Evolutionary conservation across 768 basidiomycete species (phyloP), one percentile per base, ranked within the genome.

Genomic region (Tulasnella sp.): DNA sequence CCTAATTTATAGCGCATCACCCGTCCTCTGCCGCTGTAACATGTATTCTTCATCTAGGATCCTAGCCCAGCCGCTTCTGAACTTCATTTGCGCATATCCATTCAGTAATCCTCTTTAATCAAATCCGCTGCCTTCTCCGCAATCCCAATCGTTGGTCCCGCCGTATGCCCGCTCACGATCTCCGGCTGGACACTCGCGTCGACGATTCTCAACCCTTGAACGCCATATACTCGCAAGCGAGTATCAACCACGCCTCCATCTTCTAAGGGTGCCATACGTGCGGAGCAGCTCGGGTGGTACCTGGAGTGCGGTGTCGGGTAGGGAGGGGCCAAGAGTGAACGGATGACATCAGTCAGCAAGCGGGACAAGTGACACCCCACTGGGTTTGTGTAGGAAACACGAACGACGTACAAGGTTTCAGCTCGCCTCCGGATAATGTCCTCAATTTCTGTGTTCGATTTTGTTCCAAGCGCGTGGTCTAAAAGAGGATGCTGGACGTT

Each of bases 181-280:
- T 82, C 84, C 55, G 88, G 87, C 76, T 86, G 86, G 32, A 88
- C 80, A 15, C 85, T 86, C 67, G 87, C 87, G 79, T 89, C 88
- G 23, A 83, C 87, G 20, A 89, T 84, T n/a, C 88, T 79, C 70
- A 89, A 83, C 71, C 85, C 84, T 74, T 81, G 80, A 6, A 84
- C 80, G 4, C 88, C 88, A 57, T 87, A 84, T 51, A 89, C 87
- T 32, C 82, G 79, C 78, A 89, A 78, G 72, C 82, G 80, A 37
- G 87, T 55, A 67, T 89, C 87, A 70, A 89, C 83, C 0, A 88
- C 88, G 7, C 87, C 86, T 6, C 82, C 84, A 29, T 85, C 83
- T 51, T 70, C 81, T 42, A 77, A 80, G 75, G 81, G 86, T 23
- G 83, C 85, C 88, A 83, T 84, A 81, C 81, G 84, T 80, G 82